phyloP scores from a whole-genome alignment of 441 rosid species.

The Codiaeum variegatum region DNA sequence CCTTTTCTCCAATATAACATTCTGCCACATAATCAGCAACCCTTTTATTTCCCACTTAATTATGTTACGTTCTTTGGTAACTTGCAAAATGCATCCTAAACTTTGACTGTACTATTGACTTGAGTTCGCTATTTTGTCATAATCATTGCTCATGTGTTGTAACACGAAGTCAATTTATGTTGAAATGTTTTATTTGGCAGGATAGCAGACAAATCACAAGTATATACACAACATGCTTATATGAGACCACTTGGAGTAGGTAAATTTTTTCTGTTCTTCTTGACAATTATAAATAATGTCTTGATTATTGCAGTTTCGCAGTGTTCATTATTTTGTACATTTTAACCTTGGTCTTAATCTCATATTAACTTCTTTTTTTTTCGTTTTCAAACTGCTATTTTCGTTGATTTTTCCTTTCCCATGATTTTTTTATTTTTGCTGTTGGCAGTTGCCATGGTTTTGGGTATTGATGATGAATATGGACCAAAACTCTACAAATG shows the following conservation, averaged over 20 bases:
- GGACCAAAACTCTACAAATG: conserved; percentile 91
- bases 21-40: background rate
- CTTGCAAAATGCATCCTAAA: background rate
- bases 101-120: no score
- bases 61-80: background rate
- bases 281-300: background rate
- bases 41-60: background rate
- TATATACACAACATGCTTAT: conserved; percentile 97
- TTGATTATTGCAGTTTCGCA: no score
- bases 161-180: no score
- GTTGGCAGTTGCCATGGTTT: conserved; percentile 79
- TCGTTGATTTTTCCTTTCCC: conserved; percentile 1
- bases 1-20: background rate
- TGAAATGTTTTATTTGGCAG: conserved; percentile 27
- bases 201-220: conserved; percentile 95
- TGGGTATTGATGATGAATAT: conserved; percentile 87
- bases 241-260: conserved; percentile 99
- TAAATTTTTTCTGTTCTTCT: conserved; percentile 21
- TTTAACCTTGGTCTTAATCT: no score
- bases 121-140: no score
- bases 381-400: background rate
- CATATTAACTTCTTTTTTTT: no score
- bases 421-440: conserved; percentile 5
- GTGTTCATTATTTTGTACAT: no score
- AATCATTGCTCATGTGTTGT: no score